Base-by-base conservation (phyloP, 495 filamentous ascomycete species). In the Penicillium coprophilum region DNA sequence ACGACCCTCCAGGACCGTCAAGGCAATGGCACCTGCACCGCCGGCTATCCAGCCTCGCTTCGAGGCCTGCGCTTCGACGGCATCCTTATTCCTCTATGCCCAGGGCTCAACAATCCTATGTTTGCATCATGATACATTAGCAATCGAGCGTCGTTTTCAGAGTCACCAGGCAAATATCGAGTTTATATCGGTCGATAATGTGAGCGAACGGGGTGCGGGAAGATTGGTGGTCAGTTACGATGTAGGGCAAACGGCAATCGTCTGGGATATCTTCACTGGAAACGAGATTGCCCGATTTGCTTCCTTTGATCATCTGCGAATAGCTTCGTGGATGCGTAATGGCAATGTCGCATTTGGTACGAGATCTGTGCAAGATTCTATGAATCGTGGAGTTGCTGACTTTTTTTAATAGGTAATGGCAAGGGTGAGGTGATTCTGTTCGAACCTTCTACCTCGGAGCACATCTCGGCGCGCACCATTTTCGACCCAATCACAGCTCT, bases 301-400 rank as follows among this genome's bases (percentile, higher is more conserved):
- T 50, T 91, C 91, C 0, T 97, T 96, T 65, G 92, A 96, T 67
- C 81, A 87, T 57, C 81, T 98, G 53, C 83, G 82, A 38, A 86
- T 89, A 46, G 94, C 94, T 45, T 80, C 89, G 17, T 98, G 93
- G 92, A 96, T 98, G 94, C 83, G 87, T 46, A 96, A 97, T 77
- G 94, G 95, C 38, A 96, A 97, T 80, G 85, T 98, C 55, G 93
- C 90, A 49, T 97, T 97, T 77, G 94, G 93, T 96, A n/a, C n/a
- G 78, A 68, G 80, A 20, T 27, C 4, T 34, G 3, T 6, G 27
- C 27, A n/a, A 13, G 5, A 45, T 8, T 34, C 3, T 45, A 41
- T 1, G 38, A 1, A 9, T 17, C 9, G n/a, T 23, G 15, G 7
- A 19, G 17, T 39, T 34, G 52, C 58, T 63, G 32, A 54, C 50